Evolutionary conservation across 2,329 filamentous ascomycete species (phyloP), one percentile per base, ranked within the genome.

Genomic region (Ceratocystis papillata): DNA sequence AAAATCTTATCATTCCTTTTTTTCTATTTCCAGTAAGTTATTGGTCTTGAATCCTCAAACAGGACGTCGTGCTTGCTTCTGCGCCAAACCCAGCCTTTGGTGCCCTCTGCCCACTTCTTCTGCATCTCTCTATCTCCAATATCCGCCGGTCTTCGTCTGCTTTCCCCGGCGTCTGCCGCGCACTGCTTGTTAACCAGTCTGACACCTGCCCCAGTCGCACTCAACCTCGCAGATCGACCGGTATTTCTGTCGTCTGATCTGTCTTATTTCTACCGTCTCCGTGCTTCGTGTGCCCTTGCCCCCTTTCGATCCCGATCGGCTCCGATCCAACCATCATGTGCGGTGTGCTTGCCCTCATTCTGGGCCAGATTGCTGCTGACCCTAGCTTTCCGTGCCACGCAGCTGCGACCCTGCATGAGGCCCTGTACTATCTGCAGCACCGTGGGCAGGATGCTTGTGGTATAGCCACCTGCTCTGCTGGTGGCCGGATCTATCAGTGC

Each of bases 371-470:
- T 68, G 79, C 69, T 67, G 72, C 76, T 62, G 76, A 77, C 63
- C 62, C 62, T 48, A 62, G 59, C 57, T 67, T 67, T 44, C 66
- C 63, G 7, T 68, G 67, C 61, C 67, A 65, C 30, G 86, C 85
- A 41, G 83, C 83, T 17, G 79, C 83, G 68, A 86, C 89, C 70
- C 78, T 89, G 53, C 86, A 89, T 73, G 87, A 89, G 75, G 80
- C 82, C 50, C 78, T 89, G n/a, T 89, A 87, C 75, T 84, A 84
- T 71, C 82, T 89, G 8, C 87, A 87, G 73, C 76, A 77, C 69
- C 83, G 89, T 72, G 89, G 90, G 64, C 90, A 95, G 75, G 91
- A 96, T 86, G 91, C 91, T 62, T 89, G 86, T 65, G 91, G 91
- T 69, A 93, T 96, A 71, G 85, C 90, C 79, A 67, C 66, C 15